Conservation (phyloP, 257 asterid genomes). For the Fraxinus quadrangulata region DNA sequence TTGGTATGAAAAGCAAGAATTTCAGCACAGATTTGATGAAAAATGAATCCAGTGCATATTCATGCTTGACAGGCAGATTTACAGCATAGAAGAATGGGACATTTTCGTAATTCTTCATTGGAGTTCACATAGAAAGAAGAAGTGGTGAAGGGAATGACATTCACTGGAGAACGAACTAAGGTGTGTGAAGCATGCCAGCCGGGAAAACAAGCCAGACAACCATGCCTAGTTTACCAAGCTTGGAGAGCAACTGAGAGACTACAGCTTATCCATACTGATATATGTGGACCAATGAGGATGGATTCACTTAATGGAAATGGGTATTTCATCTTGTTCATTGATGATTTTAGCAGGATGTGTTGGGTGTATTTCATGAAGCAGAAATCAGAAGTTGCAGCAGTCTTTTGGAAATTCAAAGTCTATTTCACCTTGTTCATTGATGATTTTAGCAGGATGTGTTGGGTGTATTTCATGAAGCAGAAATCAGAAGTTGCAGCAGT, state of each 20-base stretch:
- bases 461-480: conserved; percentile 11
- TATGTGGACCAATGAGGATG: conserved; percentile 11
- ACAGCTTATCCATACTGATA: neutral
- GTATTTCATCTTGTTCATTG: conserved; percentile 1
- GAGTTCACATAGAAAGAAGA: neutral
- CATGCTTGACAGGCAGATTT: neutral
- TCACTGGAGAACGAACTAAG: too few species aligned
- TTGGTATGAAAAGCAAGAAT: conserved; percentile 13
- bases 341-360: conserved; percentile 12
- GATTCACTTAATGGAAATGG: conserved; percentile 8
- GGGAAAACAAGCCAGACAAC: conserved; percentile 4
- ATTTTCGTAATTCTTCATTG: neutral
- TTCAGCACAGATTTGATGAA: neutral
- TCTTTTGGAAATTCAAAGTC: conserved; percentile 4
- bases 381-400: conserved; percentile 13
- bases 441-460: conserved; percentile 12
- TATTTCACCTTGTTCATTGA: neutral
- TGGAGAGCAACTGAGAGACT: conserved; percentile 11
- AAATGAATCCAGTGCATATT: conserved; percentile 7
- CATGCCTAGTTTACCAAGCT: neutral
- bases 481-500: conserved; percentile 12
- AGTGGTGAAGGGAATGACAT: neutral
- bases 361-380: conserved; percentile 13
- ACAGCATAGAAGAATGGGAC: conserved; percentile 1
- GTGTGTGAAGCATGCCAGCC: conserved; percentile 6